Percentiles rank a stretch among this genome's conserved stretches.
These are phyloP conservation scores for Metschnikowia koreensis DNA, from an alignment of 805 yeast species.

Conservation along the genomic window DNA sequence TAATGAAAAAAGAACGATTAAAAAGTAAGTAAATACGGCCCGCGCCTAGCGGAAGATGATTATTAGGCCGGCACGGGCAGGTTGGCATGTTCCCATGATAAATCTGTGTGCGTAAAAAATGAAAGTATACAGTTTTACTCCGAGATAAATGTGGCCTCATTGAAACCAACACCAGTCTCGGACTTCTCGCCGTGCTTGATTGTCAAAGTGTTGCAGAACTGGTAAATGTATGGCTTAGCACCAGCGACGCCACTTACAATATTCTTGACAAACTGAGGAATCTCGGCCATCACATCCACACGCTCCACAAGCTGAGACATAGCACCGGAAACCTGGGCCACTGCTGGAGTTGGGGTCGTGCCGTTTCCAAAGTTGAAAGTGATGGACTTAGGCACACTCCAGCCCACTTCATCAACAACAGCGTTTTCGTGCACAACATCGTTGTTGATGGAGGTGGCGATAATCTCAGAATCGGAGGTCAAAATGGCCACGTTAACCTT, in stretches of 20 bases:
- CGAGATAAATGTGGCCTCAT: conserved; percentile 77
- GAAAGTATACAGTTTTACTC: conserved; percentile 23
- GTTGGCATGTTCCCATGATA: not conserved
- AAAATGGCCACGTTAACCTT: conserved; percentile 78
- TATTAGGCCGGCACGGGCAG: not conserved
- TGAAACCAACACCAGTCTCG: conserved; percentile 68
- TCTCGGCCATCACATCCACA: conserved; percentile 96
- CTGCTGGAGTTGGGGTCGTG: conserved; percentile 37
- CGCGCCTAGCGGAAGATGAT: not conserved
- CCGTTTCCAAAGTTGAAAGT: conserved; percentile 52
- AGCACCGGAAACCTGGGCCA: conserved; percentile 57
- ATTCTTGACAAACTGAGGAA: conserved; percentile 89
- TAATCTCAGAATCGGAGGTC: conserved; percentile 59
- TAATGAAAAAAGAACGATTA: too few species aligned
- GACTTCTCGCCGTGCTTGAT: conserved; percentile 42
- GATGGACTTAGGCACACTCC: conserved; percentile 81
- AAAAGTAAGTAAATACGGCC: not conserved
- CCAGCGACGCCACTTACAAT: conserved; percentile 95
- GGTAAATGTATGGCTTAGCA: conserved; percentile 94
- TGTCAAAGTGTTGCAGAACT: conserved; percentile 67
- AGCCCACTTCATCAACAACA: conserved; percentile 74
- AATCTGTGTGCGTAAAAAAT: not conserved
- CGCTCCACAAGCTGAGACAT: conserved; percentile 72
- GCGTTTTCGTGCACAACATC: conserved; percentile 52
- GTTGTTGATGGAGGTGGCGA: conserved; percentile 65